These are phyloP conservation scores for Globisporangium rhizosaccharum DNA, from an alignment of 352 stramenopile species.

Conservation along the genomic window DNA sequence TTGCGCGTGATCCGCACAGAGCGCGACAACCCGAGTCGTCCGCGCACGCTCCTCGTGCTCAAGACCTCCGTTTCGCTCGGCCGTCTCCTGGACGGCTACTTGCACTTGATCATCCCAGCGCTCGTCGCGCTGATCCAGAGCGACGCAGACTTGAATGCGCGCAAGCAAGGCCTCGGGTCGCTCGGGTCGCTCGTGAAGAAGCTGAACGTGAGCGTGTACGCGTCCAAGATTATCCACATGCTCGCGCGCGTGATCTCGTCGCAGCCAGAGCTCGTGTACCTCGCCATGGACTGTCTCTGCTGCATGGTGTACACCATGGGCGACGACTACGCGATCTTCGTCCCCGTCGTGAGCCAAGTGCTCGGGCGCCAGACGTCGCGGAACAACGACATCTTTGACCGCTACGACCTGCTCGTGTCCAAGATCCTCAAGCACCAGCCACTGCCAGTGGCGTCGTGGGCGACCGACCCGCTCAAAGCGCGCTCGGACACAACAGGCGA, in stretches of 20 bases:
- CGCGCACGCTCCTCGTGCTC: conserved; percentile 69
- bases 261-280: conserved; percentile 78
- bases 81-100: conserved; percentile 72
- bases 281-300: conserved; percentile 85
- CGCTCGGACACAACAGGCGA: conserved; percentile 25
- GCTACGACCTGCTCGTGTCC: conserved; percentile 82
- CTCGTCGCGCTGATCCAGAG: conserved; percentile 81
- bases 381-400: conserved; percentile 83
- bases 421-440: conserved; percentile 87
- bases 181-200: conserved; percentile 86
- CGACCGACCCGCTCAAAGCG: conserved; percentile 62
- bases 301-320: conserved; percentile 89
- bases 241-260: conserved; percentile 77
- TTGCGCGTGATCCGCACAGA: conserved; percentile 82
- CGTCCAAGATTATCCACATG: conserved; percentile 89
- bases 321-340: conserved; percentile 87
- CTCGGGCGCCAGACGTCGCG: conserved; percentile 63
- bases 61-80: conserved; percentile 77
- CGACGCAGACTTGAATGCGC: conserved; percentile 72
- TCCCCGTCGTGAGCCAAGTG: conserved; percentile 81
- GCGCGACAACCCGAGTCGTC: conserved; percentile 56
- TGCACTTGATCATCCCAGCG: conserved; percentile 81
- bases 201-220: conserved; percentile 85
- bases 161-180: conserved; percentile 76
- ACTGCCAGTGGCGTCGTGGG: conserved; percentile 77